Base-by-base conservation (phyloP, 768 basidiomycete species). In the Tricholoma sp. region DNA sequence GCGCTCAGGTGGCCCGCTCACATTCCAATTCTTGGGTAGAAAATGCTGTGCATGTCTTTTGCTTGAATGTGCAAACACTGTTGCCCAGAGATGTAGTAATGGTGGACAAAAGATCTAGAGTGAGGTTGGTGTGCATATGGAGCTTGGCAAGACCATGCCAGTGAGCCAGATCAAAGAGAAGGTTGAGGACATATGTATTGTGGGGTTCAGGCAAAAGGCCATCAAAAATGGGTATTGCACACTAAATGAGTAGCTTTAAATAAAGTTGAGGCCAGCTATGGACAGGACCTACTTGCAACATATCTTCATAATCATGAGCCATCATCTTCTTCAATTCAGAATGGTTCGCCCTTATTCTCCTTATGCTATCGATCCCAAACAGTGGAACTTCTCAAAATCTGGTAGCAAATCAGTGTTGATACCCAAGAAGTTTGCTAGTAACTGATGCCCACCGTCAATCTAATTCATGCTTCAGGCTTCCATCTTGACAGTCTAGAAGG, bases 341-440 rank as follows among this genome's bases (percentile, higher is more conserved):
- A 24, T 24, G 24, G 24, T 24, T 24, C 4, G 24, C 24, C 24
- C 24, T 24, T 24, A 24, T 24, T 24, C 24, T 24, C 4, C 24
- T 24, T 24, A 24, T 24, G 24, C 24, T 69, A 3, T 45, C 58
- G 15, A 20, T 15, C 0, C 74, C 72, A 58, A 77, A 77, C 0
- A 68, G 60, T 1, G 71, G 59, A 0, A 74, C 55, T 24, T 55
- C 3, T 1, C 68, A 62, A 55, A 65, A 75, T 18, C 72, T 75
- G 18, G 13, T 12, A 18, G 11, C 6, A 15, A 2, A 44, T 41
- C 39, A 41, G 39, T 41, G n/a, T 34, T 11, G 45, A 37, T 8
- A n/a, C 10, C 57, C 28, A 31, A 28, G 51, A 12, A 48, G 49
- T 20, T 20, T 34, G 17, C 6, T 20, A 44, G 3, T 55, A 47